Conservation (phyloP, 768 basidiomycete species). For the Leccinum longicurvipes region DNA sequence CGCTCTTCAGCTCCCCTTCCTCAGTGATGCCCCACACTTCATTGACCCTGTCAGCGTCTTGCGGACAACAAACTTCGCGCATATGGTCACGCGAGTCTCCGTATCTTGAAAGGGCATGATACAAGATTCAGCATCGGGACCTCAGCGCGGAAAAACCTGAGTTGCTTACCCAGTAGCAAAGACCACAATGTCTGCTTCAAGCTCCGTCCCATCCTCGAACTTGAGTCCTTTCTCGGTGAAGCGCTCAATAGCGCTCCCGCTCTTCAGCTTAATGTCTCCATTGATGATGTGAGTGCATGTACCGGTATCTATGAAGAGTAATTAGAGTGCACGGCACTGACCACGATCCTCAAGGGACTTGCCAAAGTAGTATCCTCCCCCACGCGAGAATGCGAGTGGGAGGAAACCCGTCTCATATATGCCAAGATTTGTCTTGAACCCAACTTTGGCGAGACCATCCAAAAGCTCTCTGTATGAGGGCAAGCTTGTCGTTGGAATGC, state of each 20-base stretch:
- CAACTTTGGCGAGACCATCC: slow-evolving; percentile 36
- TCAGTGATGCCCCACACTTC: slow-evolving; percentile 61
- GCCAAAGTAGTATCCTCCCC: slow-evolving; percentile 43
- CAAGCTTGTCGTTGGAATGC: background rate
- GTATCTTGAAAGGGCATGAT: slow-evolving; percentile 33
- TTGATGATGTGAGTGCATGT: slow-evolving; percentile 42
- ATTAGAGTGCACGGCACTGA: background rate
- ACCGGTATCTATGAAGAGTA: slow-evolving; percentile 30
- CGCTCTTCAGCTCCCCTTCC: slow-evolving; percentile 56
- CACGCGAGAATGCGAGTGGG: slow-evolving; percentile 24
- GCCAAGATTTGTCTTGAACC: slow-evolving; percentile 39
- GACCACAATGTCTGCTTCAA: slow-evolving; percentile 32
- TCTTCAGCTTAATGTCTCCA: slow-evolving; percentile 52
- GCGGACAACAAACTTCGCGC: slow-evolving; percentile 43
- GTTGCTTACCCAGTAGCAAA: slow-evolving; percentile 29
- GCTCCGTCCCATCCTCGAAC: slow-evolving; percentile 28
- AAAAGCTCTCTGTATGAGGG: slow-evolving; percentile 28
- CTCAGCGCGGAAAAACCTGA: background rate
- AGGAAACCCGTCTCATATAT: slow-evolving; percentile 32
- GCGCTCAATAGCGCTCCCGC: slow-evolving; percentile 31
- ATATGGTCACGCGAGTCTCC: slow-evolving; percentile 43
- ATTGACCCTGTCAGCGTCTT: slow-evolving; percentile 43
- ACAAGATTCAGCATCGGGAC: background rate
- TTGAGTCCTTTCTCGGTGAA: slow-evolving; percentile 32
- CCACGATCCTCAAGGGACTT: background rate